Conservation (phyloP, 148 eudicot genomes). For the Heliamphora exappendiculata region DNA sequence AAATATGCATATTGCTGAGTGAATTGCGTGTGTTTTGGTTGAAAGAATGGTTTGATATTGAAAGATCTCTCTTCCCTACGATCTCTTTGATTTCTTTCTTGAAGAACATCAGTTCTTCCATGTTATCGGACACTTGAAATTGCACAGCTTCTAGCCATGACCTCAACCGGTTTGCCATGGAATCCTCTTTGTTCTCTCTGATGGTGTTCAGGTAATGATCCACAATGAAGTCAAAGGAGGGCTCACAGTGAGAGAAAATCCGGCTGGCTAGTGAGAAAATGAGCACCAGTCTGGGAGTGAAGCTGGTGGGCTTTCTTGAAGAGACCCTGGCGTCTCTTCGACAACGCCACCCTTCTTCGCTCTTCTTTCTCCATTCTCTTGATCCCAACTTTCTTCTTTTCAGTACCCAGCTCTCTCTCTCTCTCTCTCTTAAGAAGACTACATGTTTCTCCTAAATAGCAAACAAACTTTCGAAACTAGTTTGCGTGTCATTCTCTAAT, state of each 20-base stretch:
- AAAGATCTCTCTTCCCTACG: not conserved
- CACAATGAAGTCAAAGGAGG: not conserved
- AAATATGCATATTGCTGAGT: no score
- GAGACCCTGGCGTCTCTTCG: slow-evolving; percentile 7
- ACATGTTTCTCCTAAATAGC: no score
- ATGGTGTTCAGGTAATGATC: not conserved
- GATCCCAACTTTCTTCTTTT: slow-evolving; percentile 2
- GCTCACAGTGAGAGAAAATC: not conserved
- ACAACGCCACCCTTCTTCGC: not conserved
- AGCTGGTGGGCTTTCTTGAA: not conserved
- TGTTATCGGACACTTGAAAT: not conserved
- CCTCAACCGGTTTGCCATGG: not conserved
- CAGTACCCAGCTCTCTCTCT: not conserved
- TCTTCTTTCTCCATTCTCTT: not conserved
- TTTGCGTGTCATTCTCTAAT: no score
- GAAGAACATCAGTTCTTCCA: not conserved
- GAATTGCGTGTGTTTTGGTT: no score
- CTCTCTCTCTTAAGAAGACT: not conserved
- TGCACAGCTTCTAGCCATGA: not conserved
- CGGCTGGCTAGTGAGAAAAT: not conserved
- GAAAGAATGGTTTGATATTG: no score
- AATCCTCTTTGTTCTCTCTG: not conserved
- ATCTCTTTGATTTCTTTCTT: not conserved
- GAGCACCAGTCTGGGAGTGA: not conserved
- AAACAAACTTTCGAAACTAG: no score